A percentile compares a stretch with the other conserved stretches of the same genome.
phyloP scores from a whole-genome alignment of 1,284 basidiomycete species.

The Mycena citricolor region DNA sequence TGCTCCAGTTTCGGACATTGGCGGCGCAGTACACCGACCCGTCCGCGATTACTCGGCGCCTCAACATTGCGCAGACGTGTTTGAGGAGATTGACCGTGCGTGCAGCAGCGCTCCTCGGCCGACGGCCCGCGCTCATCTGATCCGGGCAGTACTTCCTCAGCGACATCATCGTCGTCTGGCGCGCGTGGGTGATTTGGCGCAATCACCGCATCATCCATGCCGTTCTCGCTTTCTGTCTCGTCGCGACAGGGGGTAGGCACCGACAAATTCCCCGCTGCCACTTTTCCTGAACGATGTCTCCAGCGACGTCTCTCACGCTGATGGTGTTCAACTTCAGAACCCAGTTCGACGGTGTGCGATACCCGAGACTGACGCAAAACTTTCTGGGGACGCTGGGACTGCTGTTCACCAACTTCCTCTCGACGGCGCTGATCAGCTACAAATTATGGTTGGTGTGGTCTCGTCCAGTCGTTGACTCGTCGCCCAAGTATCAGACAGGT shows the following conservation, averaged over 20 bases:
- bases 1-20: slow-evolving; percentile 7
- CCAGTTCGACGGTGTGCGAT: not conserved
- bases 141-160: slow-evolving; percentile 2
- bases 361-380: not conserved
- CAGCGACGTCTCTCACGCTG: slow-evolving; percentile 3
- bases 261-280: too few species aligned
- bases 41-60: not conserved
- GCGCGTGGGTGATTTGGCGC: slow-evolving; percentile 14
- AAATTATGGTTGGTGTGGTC: slow-evolving; percentile 8
- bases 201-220: slow-evolving; percentile 3
- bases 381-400: slow-evolving; percentile 10
- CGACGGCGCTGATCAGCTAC: slow-evolving; percentile 7
- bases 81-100: slow-evolving; percentile 7
- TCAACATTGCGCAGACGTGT: slow-evolving; percentile 4
- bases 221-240: slow-evolving; percentile 1
- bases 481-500: not conserved
- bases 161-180: slow-evolving; percentile 12
- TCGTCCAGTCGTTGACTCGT: not conserved
- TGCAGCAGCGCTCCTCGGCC: not conserved
- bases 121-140: not conserved
- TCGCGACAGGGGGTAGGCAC: slow-evolving; percentile 6
- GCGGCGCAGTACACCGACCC: slow-evolving; percentile 4
- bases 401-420: slow-evolving; percentile 7
- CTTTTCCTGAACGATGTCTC: not conserved
- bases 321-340: slow-evolving; percentile 5